A percentile compares a stretch with the other conserved stretches of the same genome.
phyloP scores from a whole-genome alignment of 257 asterid species.

The Mitragyna speciosa region DNA sequence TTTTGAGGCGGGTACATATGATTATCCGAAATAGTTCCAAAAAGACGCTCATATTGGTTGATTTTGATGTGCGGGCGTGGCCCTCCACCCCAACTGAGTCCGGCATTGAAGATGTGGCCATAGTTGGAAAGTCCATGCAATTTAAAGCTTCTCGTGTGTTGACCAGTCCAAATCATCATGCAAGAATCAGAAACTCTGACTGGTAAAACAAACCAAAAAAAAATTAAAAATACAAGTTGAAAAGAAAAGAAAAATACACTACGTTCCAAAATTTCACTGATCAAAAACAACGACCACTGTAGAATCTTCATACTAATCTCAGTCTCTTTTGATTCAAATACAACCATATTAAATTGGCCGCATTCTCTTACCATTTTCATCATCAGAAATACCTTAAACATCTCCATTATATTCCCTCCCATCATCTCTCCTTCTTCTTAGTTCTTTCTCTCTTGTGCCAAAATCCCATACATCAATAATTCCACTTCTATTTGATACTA shows the following conservation, averaged over 20 bases:
- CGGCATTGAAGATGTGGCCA: slow-evolving; percentile 4
- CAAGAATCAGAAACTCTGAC: slow-evolving; percentile 13
- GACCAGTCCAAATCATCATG: slow-evolving; percentile 18
- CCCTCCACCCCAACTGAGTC: neutral
- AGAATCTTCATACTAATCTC: slow-evolving; percentile 10
- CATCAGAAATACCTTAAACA: neutral
- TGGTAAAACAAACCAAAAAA: slow-evolving; percentile 9
- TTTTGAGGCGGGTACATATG: no score
- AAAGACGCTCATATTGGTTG: neutral
- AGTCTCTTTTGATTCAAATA: slow-evolving; percentile 30
- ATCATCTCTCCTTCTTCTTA: neutral
- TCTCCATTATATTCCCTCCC: slow-evolving; percentile 19
- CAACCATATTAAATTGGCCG: slow-evolving; percentile 25
- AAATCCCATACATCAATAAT: neutral
- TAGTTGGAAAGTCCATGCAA: slow-evolving; percentile 6
- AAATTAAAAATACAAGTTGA: neutral
- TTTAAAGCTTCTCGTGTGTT: neutral
- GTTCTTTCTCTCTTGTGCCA: neutral
- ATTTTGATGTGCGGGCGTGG: neutral
- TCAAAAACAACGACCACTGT: neutral
- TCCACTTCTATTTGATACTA: neutral
- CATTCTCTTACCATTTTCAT: slow-evolving; percentile 37
- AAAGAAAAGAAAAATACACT: neutral
- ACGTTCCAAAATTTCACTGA: neutral
- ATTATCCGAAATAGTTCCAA: no score